Base-by-base conservation (phyloP, 768 basidiomycete genomes). In the Rhizopogon vulgaris region DNA sequence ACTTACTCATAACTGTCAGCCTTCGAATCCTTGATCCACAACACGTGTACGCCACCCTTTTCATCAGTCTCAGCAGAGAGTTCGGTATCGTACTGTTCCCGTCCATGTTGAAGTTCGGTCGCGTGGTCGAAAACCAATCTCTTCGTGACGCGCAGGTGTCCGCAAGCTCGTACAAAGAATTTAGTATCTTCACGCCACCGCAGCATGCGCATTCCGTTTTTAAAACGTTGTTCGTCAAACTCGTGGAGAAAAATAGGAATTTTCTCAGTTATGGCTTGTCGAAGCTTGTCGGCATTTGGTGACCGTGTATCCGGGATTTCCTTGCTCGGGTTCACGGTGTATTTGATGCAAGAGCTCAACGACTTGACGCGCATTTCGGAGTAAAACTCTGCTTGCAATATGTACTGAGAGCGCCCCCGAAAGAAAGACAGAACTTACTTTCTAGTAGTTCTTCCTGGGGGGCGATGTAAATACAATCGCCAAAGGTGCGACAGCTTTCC, bases 361-460 rank as follows among this genome's bases (percentile, higher is more conserved):
- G 79, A 76, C 28, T 73, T 76, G 4, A 85, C 85, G 1, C 92
- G 92, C 17, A 95, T 74, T 30, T 74, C 69, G 1, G 73, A 63
- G 63, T 94, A 95, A 60, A 95, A 87, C 1, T 69, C 86, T 85
- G 49, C 32, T 24, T 14, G 22, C 14, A 22, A 34, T 46, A 34
- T 34, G 10, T 34, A 12, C 14, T 24, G 12, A 46, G 14, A 15
- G 22, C 22, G 14, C 17, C 22, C 14, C 45, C 22, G 18, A 34
- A 22, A 46, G 18, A n/a, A 18, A 18, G 7, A 4, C 34, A 18
- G 9, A 11, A 32, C 59, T 52, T 53, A 87, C 83, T 80, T 82
- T 96, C 94, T 6, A 96, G 73, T 3, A 89, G 74, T 59, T 94
- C 90, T 66, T 96, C 93, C 65, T 93, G 87, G 1, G 88, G 86